Evolutionary conservation across 2,329 filamentous ascomycete genomes (phyloP).

Genomic region (Apiospora aurea): DNA sequence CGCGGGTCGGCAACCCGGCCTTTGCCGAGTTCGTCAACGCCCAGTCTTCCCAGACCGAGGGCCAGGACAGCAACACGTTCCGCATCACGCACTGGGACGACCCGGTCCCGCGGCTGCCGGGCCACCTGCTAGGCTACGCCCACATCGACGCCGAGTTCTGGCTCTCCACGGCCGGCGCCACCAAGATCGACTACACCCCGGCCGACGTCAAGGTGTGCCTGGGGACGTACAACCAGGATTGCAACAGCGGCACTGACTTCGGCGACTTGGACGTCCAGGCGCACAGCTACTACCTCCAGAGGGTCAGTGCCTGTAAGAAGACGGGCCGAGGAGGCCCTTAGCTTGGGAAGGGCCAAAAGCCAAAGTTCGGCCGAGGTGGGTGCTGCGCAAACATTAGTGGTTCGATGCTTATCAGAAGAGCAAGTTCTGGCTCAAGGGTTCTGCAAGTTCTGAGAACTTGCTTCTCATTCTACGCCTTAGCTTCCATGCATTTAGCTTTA

Average conservation of each 20-base stretch:
- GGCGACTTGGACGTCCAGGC: slow-evolving; percentile 51
- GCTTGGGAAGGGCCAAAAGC: not conserved
- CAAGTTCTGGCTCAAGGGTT: not conserved
- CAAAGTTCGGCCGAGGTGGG: too few species aligned
- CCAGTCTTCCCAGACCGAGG: slow-evolving; percentile 19
- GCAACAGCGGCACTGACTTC: slow-evolving; percentile 55
- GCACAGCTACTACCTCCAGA: slow-evolving; percentile 58
- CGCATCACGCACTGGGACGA: slow-evolving; percentile 30
- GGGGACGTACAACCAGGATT: slow-evolving; percentile 54
- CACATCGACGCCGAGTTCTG: slow-evolving; percentile 23
- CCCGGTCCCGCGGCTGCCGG: slow-evolving; percentile 30
- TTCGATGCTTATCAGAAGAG: not conserved
- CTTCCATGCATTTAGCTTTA: not conserved
- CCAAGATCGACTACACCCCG: slow-evolving; percentile 46
- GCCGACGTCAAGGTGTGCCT: slow-evolving; percentile 54
- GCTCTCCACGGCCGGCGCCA: not conserved
- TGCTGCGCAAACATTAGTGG: too few species aligned
- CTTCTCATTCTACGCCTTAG: not conserved
- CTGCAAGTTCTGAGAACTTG: not conserved
- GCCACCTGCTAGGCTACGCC: slow-evolving; percentile 24
- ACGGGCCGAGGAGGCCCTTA: not conserved
- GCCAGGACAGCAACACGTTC: slow-evolving; percentile 24
- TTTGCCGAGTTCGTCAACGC: slow-evolving; percentile 38
- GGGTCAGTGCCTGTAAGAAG: slow-evolving; percentile 48
- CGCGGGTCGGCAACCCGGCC: slow-evolving; percentile 38